Evolutionary conservation across 1,284 basidiomycete genomes (phyloP), one percentile per base, ranked within the genome.

Genomic region (Pholiota adiposa): DNA sequence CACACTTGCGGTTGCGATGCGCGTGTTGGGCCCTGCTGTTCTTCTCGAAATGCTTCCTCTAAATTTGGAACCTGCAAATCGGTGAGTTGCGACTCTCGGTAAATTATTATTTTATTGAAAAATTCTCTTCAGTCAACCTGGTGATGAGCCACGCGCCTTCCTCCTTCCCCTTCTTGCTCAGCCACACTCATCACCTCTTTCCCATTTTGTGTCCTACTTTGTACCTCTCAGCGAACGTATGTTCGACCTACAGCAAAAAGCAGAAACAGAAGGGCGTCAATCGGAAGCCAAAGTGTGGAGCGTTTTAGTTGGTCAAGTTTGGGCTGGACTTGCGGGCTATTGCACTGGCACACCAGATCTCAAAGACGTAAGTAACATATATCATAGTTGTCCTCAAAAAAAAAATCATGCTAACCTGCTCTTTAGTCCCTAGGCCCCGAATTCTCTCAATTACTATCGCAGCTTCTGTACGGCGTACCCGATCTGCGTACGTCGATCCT

Each of bases 271-370:
- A 50, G 87, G 84, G 12, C 86, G 89, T 49, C 81, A 81, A 50
- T 86, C 93, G 5, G 96, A 98, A 75, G 92, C 91, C 18, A 98
- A 98, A 76, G 88, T 98, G 49, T 98, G 94, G 91, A 92, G 88
- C 67, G 94, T 97, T 9, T 82, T 98, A 33, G 89, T 97, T 38
- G 88, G 91, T 31, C 97, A 99, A 75, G 87, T 97, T 50, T 98
- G 97, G 97, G 83, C 87, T 61, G 95, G 96, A 54, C 85, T 98
- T 64, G 87, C 90, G 3, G 86, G 92, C 16, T 98, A 98, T 75
- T 90, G 96, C 65, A 82, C 83, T 70, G 83, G 78, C 18, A 76
- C 85, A 41, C 67, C 75, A n/a, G 86, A 91, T 66, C 73, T 90
- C 43, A 76, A 81, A 66, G 72, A 84, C 73, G 86, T 86, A 63